phyloP scores from a whole-genome alignment of 1,139 yeast species.

The Magnusiomyces fungicola region DNA sequence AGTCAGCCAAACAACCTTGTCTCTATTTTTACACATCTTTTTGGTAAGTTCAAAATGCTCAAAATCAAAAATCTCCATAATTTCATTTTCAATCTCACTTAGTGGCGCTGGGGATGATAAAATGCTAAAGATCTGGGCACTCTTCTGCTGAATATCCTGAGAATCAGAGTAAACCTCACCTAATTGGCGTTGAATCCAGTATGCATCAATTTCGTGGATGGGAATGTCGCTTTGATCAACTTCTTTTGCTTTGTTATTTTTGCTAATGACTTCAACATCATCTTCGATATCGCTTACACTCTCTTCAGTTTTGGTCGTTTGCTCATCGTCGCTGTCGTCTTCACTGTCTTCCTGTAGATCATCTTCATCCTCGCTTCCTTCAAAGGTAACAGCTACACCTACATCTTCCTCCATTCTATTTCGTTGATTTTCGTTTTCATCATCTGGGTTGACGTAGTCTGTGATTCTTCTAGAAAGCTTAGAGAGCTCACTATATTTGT shows the following conservation, averaged over 20 bases:
- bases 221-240: slow-evolving; percentile 28
- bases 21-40: slow-evolving; percentile 45
- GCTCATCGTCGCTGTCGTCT: slow-evolving; percentile 26
- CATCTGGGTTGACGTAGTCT: slow-evolving; percentile 42
- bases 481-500: slow-evolving; percentile 47
- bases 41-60: slow-evolving; percentile 47
- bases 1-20: slow-evolving; percentile 49
- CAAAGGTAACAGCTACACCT: slow-evolving; percentile 42
- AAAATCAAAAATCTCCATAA: slow-evolving; percentile 45
- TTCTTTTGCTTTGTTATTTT: slow-evolving; percentile 25
- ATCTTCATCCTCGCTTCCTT: slow-evolving; percentile 39
- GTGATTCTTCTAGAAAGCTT: slow-evolving; percentile 48
- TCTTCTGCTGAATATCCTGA: slow-evolving; percentile 31
- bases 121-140: slow-evolving; percentile 30
- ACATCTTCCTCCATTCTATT: slow-evolving; percentile 34
- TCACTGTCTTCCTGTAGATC: slow-evolving; percentile 31
- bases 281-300: slow-evolving; percentile 27
- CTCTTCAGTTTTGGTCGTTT: slow-evolving; percentile 33
- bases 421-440: slow-evolving; percentile 23
- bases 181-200: slow-evolving; percentile 44
- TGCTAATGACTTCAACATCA: slow-evolving; percentile 29
- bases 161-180: slow-evolving; percentile 36
- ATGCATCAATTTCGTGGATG: slow-evolving; percentile 41
- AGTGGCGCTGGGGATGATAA: slow-evolving; percentile 34
- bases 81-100: slow-evolving; percentile 44